A percentile compares a stretch with the other conserved stretches of the same genome.
phyloP scores from a whole-genome alignment of 805 yeast genomes.

The Candida golubevii region DNA sequence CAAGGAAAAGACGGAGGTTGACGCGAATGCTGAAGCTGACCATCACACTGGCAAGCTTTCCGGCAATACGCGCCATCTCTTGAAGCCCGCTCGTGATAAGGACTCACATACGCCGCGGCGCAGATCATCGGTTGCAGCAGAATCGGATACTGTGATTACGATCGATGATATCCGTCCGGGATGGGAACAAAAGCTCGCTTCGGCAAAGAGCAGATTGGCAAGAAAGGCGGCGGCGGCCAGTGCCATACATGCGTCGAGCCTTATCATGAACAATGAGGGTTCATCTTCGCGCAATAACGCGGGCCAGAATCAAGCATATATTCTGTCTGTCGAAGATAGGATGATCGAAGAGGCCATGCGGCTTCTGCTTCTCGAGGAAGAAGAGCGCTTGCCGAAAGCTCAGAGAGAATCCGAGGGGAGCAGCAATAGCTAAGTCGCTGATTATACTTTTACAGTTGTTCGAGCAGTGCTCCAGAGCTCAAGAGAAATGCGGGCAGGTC shows the following conservation, averaged over 20 bases:
- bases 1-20: constrained; percentile 10
- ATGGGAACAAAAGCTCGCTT: constrained; percentile 73
- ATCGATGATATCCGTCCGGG: constrained; percentile 87
- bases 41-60: constrained; percentile 2
- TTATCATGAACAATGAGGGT: constrained; percentile 40
- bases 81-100: constrained; percentile 1
- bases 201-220: constrained; percentile 74
- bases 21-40: constrained; percentile 8
- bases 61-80: constrained; percentile 1
- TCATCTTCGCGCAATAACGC: constrained; percentile 1
- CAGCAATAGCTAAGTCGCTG: too few species aligned
- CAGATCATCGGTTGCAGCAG: constrained; percentile 54
- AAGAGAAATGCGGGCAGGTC: too few species aligned
- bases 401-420: background rate
- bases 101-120: constrained; percentile 17
- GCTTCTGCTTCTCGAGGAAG: constrained; percentile 67
- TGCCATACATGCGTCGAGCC: constrained; percentile 85
- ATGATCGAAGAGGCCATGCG: constrained; percentile 85
- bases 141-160: constrained; percentile 66
- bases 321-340: constrained; percentile 47
- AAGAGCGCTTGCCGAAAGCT: constrained; percentile 35
- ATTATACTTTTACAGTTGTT: too few species aligned
- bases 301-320: constrained; percentile 7
- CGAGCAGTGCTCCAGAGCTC: too few species aligned
- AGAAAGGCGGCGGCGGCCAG: constrained; percentile 91